Percentiles rank a stretch among this genome's conserved stretches.
phyloP scores from a whole-genome alignment of 805 yeast genomes.

The Candida rishiriensis region DNA sequence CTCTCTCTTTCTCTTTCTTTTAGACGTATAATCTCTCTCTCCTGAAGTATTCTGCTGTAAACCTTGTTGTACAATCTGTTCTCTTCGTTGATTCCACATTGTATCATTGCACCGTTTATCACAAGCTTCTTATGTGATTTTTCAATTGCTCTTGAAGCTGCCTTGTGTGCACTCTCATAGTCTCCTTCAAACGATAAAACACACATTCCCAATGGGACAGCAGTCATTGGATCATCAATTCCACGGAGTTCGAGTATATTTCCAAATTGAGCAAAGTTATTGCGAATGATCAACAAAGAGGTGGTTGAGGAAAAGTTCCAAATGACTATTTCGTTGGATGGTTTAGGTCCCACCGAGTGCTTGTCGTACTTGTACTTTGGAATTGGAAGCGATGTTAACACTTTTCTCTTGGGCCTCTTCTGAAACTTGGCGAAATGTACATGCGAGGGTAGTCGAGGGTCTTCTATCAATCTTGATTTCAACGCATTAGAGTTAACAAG shows the following conservation, averaged over 20 bases:
- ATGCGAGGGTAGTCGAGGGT: constrained; percentile 18
- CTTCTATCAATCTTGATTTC: not conserved
- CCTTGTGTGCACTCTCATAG: constrained; percentile 39
- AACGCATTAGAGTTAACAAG: not conserved
- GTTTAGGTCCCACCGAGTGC: constrained; percentile 71
- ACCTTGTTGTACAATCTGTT: constrained; percentile 34
- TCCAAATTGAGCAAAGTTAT: constrained; percentile 62
- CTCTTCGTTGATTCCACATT: constrained; percentile 47
- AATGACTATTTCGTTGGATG: constrained; percentile 63
- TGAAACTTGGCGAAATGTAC: constrained; percentile 7
- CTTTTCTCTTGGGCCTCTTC: constrained; percentile 8
- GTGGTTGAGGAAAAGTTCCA: constrained; percentile 59
- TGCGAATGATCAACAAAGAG: constrained; percentile 40
- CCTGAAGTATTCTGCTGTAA: constrained; percentile 26
- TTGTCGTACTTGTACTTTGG: constrained; percentile 53
- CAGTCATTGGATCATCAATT: constrained; percentile 67
- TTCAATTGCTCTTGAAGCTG: constrained; percentile 43
- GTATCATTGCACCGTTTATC: constrained; percentile 49
- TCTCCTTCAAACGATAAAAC: constrained; percentile 59
- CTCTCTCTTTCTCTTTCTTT: constrained; percentile 24
- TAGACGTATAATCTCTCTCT: constrained; percentile 32
- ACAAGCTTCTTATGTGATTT: constrained; percentile 37
- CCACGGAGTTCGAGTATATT: constrained; percentile 53
- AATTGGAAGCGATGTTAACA: constrained; percentile 5
- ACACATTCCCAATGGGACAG: constrained; percentile 74